phyloP scores from a whole-genome alignment of 768 basidiomycete species.

The Suillus decipiens region DNA sequence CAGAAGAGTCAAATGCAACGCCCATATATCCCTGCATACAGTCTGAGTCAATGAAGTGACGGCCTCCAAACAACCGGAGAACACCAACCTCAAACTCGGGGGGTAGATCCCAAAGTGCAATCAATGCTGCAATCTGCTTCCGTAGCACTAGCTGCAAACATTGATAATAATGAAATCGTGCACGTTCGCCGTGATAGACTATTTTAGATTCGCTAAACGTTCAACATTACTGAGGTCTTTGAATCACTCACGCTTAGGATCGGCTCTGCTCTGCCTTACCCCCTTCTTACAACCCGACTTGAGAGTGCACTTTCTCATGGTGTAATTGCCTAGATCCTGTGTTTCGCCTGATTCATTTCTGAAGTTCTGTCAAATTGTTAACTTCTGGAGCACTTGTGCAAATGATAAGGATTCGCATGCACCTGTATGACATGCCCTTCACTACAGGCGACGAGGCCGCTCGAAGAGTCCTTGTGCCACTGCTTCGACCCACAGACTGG shows the following conservation, averaged over 20 bases:
- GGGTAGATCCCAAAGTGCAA: slow-evolving; percentile 68
- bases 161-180: slow-evolving; percentile 79
- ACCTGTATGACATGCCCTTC: slow-evolving; percentile 94
- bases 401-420: slow-evolving; percentile 19
- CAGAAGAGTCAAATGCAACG: slow-evolving; percentile 64
- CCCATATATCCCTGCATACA: slow-evolving; percentile 82
- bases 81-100: slow-evolving; percentile 72
- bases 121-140: slow-evolving; percentile 69
- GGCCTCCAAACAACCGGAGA: slow-evolving; percentile 3
- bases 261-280: slow-evolving; percentile 48
- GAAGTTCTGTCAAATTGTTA: slow-evolving; percentile 58
- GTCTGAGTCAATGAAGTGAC: slow-evolving; percentile 42
- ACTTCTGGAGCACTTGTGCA: background rate
- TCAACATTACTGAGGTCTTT: slow-evolving; percentile 2
- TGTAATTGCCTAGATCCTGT: slow-evolving; percentile 62
- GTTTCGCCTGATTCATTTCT: slow-evolving; percentile 76
- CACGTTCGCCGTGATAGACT: slow-evolving; percentile 87
- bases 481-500: slow-evolving; percentile 78
- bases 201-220: slow-evolving; percentile 8
- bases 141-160: slow-evolving; percentile 82
- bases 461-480: slow-evolving; percentile 85
- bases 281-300: slow-evolving; percentile 60
- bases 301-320: slow-evolving; percentile 63
- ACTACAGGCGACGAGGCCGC: slow-evolving; percentile 81
- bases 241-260: slow-evolving; percentile 57